Evolutionary conservation across 805 yeast genomes (phyloP).

Genomic region (Candida succiphila): DNA sequence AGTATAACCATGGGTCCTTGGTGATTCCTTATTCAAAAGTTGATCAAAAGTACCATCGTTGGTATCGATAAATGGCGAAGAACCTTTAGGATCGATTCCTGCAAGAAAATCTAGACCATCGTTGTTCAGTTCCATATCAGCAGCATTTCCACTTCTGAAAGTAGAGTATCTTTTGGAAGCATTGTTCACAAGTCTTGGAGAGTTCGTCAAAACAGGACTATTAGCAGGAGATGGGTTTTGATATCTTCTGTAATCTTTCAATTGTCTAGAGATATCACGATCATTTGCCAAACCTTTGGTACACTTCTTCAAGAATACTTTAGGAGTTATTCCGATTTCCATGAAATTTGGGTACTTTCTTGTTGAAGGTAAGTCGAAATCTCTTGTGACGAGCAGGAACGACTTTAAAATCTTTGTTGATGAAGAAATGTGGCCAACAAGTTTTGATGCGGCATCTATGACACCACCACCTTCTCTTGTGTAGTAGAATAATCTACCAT

Average conservation of each 20-base stretch:
- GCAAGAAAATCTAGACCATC: slow-evolving; percentile 36
- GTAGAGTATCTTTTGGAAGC: slow-evolving; percentile 36
- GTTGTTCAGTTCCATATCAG: slow-evolving; percentile 34
- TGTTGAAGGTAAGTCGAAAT: slow-evolving; percentile 47
- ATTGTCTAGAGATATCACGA: slow-evolving; percentile 20
- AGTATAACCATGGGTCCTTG: not conserved
- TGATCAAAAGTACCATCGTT: slow-evolving; percentile 15
- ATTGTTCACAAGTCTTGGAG: slow-evolving; percentile 5
- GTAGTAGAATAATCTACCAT: slow-evolving; percentile 32
- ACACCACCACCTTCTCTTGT: slow-evolving; percentile 54
- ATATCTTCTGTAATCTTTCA: slow-evolving; percentile 13
- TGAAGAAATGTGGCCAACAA: slow-evolving; percentile 40
- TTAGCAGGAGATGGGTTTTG: not conserved
- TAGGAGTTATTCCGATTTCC: slow-evolving; percentile 45
- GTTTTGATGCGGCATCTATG: slow-evolving; percentile 24
- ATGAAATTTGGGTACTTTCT: slow-evolving; percentile 62
- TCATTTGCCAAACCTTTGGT: slow-evolving; percentile 47
- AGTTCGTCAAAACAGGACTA: not conserved
- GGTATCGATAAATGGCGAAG: slow-evolving; percentile 18
- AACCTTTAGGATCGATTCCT: slow-evolving; percentile 14
- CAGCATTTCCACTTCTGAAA: slow-evolving; percentile 40
- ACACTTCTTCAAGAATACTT: slow-evolving; percentile 49
- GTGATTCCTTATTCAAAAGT: slow-evolving; percentile 5
- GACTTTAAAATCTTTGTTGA: slow-evolving; percentile 47
- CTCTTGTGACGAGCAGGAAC: slow-evolving; percentile 50